These are phyloP conservation scores for Pulveroboletus ravenelii DNA, from an alignment of 768 basidiomycete genomes.

Conservation along the genomic window DNA sequence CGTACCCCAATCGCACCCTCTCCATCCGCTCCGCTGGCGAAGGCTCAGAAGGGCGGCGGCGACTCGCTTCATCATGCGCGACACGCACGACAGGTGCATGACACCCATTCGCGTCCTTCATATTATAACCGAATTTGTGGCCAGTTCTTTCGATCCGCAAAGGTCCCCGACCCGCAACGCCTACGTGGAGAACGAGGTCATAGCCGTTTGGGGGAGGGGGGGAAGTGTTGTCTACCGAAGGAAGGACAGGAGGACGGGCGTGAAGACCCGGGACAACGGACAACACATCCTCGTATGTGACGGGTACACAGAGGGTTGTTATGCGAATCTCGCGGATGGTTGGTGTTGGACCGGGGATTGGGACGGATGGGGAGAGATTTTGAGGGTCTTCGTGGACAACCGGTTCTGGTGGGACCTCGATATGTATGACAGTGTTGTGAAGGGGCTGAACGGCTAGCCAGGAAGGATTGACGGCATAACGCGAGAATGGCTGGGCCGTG, in stretches of 20 bases:
- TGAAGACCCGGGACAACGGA: constrained; percentile 54
- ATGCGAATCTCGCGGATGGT: constrained; percentile 49
- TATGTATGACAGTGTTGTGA: constrained; percentile 48
- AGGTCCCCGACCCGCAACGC: constrained; percentile 60
- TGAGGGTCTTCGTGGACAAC: constrained; percentile 14
- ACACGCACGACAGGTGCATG: constrained; percentile 44
- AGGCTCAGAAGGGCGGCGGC: constrained; percentile 16
- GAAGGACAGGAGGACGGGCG: constrained; percentile 49
- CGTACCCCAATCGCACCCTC: constrained; percentile 28
- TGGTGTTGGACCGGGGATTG: constrained; percentile 5
- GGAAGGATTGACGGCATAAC: constrained; percentile 59
- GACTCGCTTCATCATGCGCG: constrained; percentile 20
- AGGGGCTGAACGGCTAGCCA: constrained; percentile 66
- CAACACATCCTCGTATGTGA: constrained; percentile 55
- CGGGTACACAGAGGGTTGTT: constrained; percentile 53
- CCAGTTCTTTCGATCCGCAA: constrained; percentile 60
- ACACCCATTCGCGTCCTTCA: constrained; percentile 59
- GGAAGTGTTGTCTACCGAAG: constrained; percentile 37
- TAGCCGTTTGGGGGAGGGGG: constrained; percentile 46
- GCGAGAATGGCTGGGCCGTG: constrained; percentile 47
- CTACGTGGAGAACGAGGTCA: constrained; percentile 69
- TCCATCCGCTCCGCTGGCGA: constrained; percentile 28
- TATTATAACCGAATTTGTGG: constrained; percentile 65
- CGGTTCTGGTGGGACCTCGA: constrained; percentile 33
- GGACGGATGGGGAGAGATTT: neutral